These are phyloP conservation scores for Cajanus cajan DNA, from an alignment of 306 rosid genomes.

Conservation along the genomic window DNA sequence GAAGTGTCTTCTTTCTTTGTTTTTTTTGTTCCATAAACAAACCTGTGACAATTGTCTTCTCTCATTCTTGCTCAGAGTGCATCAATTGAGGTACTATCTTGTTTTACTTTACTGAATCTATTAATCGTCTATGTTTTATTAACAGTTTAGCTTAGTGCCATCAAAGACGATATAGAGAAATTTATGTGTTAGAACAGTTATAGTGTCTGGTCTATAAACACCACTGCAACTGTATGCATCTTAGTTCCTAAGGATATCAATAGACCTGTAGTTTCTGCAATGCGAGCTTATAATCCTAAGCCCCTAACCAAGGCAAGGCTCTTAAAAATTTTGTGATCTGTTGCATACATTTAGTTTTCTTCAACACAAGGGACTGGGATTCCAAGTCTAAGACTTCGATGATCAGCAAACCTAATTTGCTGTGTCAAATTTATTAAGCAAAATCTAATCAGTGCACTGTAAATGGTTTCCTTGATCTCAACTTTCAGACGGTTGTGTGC, in stretches of 20 bases:
- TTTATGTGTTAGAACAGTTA: background rate
- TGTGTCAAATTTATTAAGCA: slow-evolving; percentile 1
- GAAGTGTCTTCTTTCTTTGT: slow-evolving; percentile 38
- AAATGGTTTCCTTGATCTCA: slow-evolving; percentile 26
- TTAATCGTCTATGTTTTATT: background rate
- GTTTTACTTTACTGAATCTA: background rate
- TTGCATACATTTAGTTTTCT: slow-evolving; percentile 5
- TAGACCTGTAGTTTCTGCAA: background rate
- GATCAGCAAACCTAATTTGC: background rate
- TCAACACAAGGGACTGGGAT: background rate
- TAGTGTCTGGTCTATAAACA: background rate
- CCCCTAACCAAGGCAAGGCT: background rate
- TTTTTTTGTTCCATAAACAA: slow-evolving; percentile 38
- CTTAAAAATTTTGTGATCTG: background rate
- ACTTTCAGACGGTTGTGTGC: slow-evolving; percentile 75
- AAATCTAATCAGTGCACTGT: slow-evolving; percentile 20
- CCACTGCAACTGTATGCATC: background rate
- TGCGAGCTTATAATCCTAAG: background rate
- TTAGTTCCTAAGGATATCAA: background rate
- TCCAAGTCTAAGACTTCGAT: background rate
- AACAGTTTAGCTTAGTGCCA: slow-evolving; percentile 3
- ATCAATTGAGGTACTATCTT: slow-evolving; percentile 66
- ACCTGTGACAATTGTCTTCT: slow-evolving; percentile 30
- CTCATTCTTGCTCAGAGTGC: slow-evolving; percentile 68
- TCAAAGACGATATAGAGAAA: background rate